phyloP scores from a whole-genome alignment of 2,329 filamentous ascomycete genomes.

The Talaromyces verruculosus region DNA sequence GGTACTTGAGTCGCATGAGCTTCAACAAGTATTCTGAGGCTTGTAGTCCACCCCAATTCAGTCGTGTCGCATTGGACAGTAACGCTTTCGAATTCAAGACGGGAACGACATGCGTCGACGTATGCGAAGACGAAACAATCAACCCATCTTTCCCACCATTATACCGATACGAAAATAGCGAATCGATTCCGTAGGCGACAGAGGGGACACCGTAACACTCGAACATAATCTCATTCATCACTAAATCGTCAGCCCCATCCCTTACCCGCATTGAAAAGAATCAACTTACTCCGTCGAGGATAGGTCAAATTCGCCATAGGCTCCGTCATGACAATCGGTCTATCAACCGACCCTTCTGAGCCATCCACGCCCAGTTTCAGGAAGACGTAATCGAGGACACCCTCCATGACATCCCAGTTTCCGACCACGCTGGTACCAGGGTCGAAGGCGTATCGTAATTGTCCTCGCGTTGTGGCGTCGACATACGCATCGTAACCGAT shows the following conservation, averaged over 20 bases:
- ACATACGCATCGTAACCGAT: conserved; percentile 90
- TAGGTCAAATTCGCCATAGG: conserved; percentile 89
- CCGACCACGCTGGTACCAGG: conserved; percentile 85
- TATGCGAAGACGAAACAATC: conserved; percentile 88
- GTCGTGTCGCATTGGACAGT: conserved; percentile 76
- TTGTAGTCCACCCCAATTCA: conserved; percentile 95
- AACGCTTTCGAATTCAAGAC: conserved; percentile 84
- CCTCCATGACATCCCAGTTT: conserved; percentile 98
- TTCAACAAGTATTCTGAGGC: conserved; percentile 88
- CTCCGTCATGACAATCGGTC: conserved; percentile 93
- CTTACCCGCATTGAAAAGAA: background rate
- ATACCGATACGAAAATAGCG: conserved; percentile 90
- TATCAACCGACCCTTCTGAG: conserved; percentile 70
- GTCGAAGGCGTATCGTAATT: conserved; percentile 89
- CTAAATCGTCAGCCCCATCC: conserved; percentile 46
- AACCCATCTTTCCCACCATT: conserved; percentile 86
- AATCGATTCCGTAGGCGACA: conserved; percentile 91
- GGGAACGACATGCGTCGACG: conserved; percentile 91
- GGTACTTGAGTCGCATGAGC: conserved; percentile 87
- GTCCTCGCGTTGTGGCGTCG: conserved; percentile 86
- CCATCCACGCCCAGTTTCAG: conserved; percentile 85
- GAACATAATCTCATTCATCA: conserved; percentile 96
- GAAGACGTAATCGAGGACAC: conserved; percentile 90
- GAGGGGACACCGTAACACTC: conserved; percentile 92
- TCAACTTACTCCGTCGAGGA: conserved; percentile 73